These are phyloP conservation scores for Chaetoceros muelleri DNA, from an alignment of 108 stramenopile species.

Conservation along the genomic window DNA sequence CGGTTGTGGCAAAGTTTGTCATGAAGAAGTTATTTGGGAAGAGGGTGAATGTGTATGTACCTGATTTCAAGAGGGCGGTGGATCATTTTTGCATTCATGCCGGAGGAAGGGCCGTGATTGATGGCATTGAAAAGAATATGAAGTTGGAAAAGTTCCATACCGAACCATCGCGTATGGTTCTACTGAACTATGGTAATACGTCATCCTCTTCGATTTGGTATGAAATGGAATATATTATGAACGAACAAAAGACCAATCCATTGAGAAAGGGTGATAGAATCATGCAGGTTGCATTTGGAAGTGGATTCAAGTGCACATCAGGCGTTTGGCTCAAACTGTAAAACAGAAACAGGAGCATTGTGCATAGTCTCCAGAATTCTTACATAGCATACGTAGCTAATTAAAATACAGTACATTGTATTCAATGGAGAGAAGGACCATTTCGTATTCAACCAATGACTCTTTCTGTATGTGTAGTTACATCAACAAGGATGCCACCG, in stretches of 20 bases:
- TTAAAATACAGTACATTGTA: no score
- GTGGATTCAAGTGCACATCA: conserved; percentile 97
- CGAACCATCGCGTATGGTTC: conserved; percentile 85
- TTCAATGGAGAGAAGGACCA: no score
- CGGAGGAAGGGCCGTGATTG: conserved; percentile 93
- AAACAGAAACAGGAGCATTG: no score
- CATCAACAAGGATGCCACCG: conserved; percentile 16
- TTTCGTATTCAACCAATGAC: no score
- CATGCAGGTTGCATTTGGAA: conserved; percentile 96
- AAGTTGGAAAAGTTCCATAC: conserved; percentile 85
- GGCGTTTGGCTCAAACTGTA: conserved; percentile 94
- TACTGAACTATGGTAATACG: conserved; percentile 95
- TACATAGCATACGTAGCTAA: no score
- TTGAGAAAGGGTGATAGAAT: conserved; percentile 83
- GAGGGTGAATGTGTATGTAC: conserved; percentile 81
- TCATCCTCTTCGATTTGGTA: conserved; percentile 96
- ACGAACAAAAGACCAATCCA: conserved; percentile 82
- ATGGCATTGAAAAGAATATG: conserved; percentile 96
- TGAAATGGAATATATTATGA: conserved; percentile 91
- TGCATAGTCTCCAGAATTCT: no score
- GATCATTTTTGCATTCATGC: conserved; percentile 99
- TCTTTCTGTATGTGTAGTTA: no score
- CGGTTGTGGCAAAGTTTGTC: conserved; percentile 36
- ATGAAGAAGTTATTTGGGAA: conserved; percentile 36
- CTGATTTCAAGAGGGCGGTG: conserved; percentile 95